Percentiles rank a stretch among this genome's conserved stretches.
phyloP scores from a whole-genome alignment of 1,139 yeast genomes.

The Taphrina communis region DNA sequence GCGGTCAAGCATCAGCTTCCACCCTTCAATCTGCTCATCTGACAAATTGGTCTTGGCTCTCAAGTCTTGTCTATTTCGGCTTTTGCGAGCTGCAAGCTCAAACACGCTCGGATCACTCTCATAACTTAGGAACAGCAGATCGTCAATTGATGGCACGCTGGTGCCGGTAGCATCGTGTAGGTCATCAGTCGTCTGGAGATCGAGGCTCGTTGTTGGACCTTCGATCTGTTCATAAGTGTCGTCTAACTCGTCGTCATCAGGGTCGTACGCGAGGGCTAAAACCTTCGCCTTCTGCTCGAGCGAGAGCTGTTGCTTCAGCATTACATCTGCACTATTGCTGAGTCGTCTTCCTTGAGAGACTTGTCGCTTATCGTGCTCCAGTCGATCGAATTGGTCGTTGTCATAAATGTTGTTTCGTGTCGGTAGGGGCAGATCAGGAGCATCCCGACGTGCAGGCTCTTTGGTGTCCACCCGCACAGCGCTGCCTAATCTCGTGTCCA shows the following conservation, averaged over 20 bases:
- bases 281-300: constrained; percentile 24
- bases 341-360: constrained; percentile 9
- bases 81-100: constrained; percentile 59
- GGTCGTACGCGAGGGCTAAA: constrained; percentile 25
- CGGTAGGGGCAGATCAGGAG: not conserved
- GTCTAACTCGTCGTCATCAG: constrained; percentile 78
- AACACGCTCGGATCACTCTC: constrained; percentile 62
- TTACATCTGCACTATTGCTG: constrained; percentile 25
- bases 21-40: constrained; percentile 91
- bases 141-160: constrained; percentile 56
- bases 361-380: constrained; percentile 2
- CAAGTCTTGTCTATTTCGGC: constrained; percentile 61
- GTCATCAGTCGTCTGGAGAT: constrained; percentile 46
- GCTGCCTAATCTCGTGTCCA: constrained; percentile 14
- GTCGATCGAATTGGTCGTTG: constrained; percentile 19
- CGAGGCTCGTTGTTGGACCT: constrained; percentile 47
- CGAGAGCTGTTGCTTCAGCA: constrained; percentile 24
- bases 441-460: not conserved
- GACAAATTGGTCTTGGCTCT: constrained; percentile 65
- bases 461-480: not conserved
- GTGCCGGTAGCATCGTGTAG: constrained; percentile 45
- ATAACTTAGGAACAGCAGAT: constrained; percentile 63
- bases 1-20: constrained; percentile 77
- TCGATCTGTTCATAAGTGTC: constrained; percentile 84
- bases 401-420: constrained; percentile 19